Conservation (phyloP, 768 basidiomycete species). For the Steccherinum ochraceum region DNA sequence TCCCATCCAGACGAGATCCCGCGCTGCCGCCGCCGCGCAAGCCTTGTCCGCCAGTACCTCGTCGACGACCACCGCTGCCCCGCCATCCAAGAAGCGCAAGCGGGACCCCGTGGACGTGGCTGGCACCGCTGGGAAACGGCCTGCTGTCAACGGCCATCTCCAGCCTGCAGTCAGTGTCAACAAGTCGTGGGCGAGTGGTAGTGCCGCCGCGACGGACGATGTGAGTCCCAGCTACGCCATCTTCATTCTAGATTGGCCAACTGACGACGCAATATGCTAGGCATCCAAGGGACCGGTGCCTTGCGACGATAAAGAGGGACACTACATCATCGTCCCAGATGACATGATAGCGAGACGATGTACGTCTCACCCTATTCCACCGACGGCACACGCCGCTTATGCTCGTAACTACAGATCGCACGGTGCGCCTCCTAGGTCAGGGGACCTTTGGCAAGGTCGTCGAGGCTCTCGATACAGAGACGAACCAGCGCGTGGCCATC, state of each 20-base stretch:
- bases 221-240: constrained; percentile 36
- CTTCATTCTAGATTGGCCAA: constrained; percentile 12
- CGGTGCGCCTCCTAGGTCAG: constrained; percentile 86
- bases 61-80: constrained; percentile 57
- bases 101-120: constrained; percentile 70
- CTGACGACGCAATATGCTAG: constrained; percentile 31
- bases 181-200: constrained; percentile 65
- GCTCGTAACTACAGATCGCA: constrained; percentile 63
- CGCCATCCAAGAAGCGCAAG: constrained; percentile 80
- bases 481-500: constrained; percentile 80
- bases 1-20: constrained; percentile 79
- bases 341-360: constrained; percentile 86
- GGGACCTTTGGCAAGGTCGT: constrained; percentile 99
- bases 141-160: constrained; percentile 42
- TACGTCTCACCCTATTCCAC: constrained; percentile 30
- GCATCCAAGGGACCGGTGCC: constrained; percentile 60
- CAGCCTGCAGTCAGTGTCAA: constrained; percentile 42
- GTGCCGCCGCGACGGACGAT: constrained; percentile 59
- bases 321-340: constrained; percentile 92
- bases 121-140: constrained; percentile 66
- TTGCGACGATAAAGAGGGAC: constrained; percentile 98
- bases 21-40: constrained; percentile 83
- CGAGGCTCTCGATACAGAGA: constrained; percentile 79
- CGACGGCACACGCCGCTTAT: constrained; percentile 2
- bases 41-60: constrained; percentile 61